Base-by-base conservation (phyloP, 306 rosid genomes). In the Aeschynomene evenia region DNA sequence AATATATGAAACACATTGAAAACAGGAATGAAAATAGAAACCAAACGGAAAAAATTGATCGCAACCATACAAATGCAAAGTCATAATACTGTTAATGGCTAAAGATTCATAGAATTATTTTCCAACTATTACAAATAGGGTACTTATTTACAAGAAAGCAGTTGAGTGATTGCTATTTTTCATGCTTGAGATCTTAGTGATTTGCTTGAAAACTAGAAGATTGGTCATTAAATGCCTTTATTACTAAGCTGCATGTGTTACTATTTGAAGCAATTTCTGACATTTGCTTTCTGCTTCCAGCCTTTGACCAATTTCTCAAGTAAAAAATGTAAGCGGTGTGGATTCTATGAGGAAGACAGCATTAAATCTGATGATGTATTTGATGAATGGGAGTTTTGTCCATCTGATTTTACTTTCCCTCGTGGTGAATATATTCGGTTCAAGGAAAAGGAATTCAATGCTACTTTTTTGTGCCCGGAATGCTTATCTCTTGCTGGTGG, bases 311-410 rank as follows among this genome's bases (percentile, higher is more conserved):
- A 83, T 52, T 81, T 94, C 63, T 13, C 79, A 8, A 84, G 73
- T 75, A 62, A 55, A 63, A 85, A 88, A 63, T 94, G 99, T 80
- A 94, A 87, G 80, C 78, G 92, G n/a, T 94, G 99, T 77, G 99
- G 99, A 74, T 72, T 94, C 45, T 94, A 88, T 60, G 99, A 94
- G 85, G 73, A 83, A 76, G 92, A 94, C 67, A 68, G 59, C 21
- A 55, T 90, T 29, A 80, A 79, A 31, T 55, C 79, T 0, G 96
- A 85, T 49, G 96, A 94, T 56, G 62, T 21, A 63, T 87, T 81
- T 68, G 96, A 88, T 0, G 97, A 94, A 68, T 94, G 99, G 99
- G 97, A 94, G 81, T 81, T 94, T 73, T 94, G 99, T 78, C 91
- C 99, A 12, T 82, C 92, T 33, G 96, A 88, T 59, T 91, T 94